A percentile compares a stretch with the other conserved stretches of the same genome.
Conservation (phyloP, 1,284 basidiomycete species). For the Ceratobasidium papillatum region DNA sequence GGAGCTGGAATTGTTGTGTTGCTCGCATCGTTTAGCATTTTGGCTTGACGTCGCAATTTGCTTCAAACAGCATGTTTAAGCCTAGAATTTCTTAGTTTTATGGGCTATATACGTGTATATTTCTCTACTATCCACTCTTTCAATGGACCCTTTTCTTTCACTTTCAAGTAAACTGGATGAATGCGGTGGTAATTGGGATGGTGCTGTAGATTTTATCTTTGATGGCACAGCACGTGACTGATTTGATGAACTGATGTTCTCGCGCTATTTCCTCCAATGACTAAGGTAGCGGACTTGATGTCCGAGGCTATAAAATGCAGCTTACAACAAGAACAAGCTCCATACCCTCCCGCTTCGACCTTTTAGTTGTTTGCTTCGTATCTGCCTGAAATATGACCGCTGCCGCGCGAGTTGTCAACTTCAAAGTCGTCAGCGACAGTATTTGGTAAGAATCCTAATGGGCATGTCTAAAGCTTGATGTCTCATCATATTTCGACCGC, state of each 20-base stretch:
- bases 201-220: too few species aligned
- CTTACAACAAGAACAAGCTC: neutral
- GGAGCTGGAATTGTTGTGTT: neutral
- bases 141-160: too few species aligned
- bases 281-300: neutral
- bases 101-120: neutral
- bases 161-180: too few species aligned
- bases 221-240: neutral
- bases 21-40: neutral
- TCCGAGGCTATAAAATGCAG: constrained; percentile 29
- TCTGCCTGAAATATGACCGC: constrained; percentile 5
- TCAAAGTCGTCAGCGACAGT: constrained; percentile 34
- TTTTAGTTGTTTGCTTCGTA: neutral
- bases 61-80: neutral
- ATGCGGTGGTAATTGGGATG: too few species aligned
- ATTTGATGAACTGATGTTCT: neutral
- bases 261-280: neutral
- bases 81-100: neutral
- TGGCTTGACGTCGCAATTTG: neutral
- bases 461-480: neutral
- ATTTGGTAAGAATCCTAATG: constrained; percentile 9
- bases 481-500: neutral
- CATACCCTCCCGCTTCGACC: neutral
- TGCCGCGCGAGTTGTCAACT: constrained; percentile 14
- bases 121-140: too few species aligned